Evolutionary conservation across 2,329 filamentous ascomycete species (phyloP).

Genomic region (Pestalotiopsis sp.): DNA sequence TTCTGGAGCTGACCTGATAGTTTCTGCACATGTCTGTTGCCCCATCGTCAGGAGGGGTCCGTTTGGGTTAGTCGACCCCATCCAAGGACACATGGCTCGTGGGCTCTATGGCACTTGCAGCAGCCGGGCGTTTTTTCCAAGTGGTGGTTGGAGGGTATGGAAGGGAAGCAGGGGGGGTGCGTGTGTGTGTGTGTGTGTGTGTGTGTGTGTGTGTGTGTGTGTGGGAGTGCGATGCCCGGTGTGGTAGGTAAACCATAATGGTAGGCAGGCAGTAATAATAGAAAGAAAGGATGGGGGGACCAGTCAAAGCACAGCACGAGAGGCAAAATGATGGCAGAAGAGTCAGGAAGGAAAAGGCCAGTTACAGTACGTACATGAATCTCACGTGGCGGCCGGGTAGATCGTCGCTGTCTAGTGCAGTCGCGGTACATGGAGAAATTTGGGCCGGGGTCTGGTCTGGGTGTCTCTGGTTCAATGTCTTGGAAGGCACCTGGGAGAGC

Average conservation of each 20-base stretch:
- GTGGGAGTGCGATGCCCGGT: background rate
- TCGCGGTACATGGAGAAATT: background rate
- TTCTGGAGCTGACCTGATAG: background rate
- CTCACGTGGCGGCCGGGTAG: slow-evolving; percentile 19
- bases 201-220: background rate
- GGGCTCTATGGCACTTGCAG: background rate
- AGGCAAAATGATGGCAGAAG: background rate
- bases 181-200: background rate
- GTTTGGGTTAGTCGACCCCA: background rate
- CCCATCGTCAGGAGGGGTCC: background rate
- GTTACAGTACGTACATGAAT: background rate
- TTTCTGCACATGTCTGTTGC: background rate
- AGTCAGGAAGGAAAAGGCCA: background rate
- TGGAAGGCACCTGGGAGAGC: slow-evolving; percentile 10
- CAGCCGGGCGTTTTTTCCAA: background rate
- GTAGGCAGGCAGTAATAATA: too few relatives aligned
- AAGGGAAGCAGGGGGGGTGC: background rate
- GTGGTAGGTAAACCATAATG: background rate
- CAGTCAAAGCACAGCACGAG: background rate
- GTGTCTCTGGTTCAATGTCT: background rate
- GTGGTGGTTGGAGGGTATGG: background rate
- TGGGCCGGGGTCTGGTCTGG: background rate
- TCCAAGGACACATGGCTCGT: background rate
- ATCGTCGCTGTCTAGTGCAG: slow-evolving; percentile 17
- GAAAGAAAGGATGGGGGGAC: background rate